Evolutionary conservation across 1,284 basidiomycete genomes (phyloP), one percentile per base, ranked within the genome.

Genomic region (Gymnopus androsaceus): DNA sequence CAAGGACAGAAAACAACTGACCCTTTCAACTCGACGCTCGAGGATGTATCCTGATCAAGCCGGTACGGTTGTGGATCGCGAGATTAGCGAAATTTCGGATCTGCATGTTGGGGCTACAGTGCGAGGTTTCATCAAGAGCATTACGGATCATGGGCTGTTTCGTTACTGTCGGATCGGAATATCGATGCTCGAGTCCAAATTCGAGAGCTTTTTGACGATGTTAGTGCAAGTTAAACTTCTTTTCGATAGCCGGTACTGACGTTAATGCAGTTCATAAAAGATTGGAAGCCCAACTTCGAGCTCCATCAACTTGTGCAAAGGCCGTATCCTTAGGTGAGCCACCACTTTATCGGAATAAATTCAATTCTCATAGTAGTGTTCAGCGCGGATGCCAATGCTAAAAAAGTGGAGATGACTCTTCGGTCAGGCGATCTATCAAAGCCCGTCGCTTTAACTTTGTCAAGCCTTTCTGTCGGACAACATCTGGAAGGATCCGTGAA

Each of bases 181-280:
- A 75, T 97, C 31, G 92, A 94, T 65, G 95, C 91, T 52, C 86
- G 96, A 21, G 88, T 98, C 23, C 94, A 96, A 73, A 98, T 98
- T 69, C 89, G 85, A 69, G 94, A 98, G 72, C 80, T 97, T 30
- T 93, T 96, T 69, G 90, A 95, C 69, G 87, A 93, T 67, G 93
- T 94, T 60, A 56, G 84, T 66, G 27, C 19, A 46, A 8, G 11
- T 27, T 45, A 42, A 48, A 7, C 30, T 33, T 37, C 30, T 37
- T 36, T 31, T 51, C 5, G 38, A 27, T 23, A 47, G 23, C 4
- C 53, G 17, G 19, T 30, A 53, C 30, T 54, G 19, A 60, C 59
- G 58, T 55, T 23, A 42, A 38, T 61, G 36, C 41, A 95, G 91
- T 97, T 84, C 70, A 84, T 97, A 62, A 96, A 98, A 72, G 95